Conservation (phyloP, 2,329 filamentous ascomycete species). For the Boeremia lycopersici region DNA sequence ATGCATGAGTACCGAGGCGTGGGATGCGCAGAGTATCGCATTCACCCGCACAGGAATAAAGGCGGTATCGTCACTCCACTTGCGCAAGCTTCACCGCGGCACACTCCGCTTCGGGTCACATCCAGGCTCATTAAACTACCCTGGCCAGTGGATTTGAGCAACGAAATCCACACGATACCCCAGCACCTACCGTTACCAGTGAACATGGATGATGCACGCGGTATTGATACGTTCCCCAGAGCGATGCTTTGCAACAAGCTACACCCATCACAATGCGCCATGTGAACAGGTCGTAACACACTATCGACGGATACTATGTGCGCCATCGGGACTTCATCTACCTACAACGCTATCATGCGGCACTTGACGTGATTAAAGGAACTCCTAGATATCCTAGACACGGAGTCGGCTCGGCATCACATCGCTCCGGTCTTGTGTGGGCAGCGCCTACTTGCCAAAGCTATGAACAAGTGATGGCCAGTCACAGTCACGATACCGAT, state of each 20-base stretch:
- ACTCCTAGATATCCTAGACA: no score
- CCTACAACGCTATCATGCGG: not conserved
- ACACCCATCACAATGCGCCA: not conserved
- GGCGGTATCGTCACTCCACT: not conserved
- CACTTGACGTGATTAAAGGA: no score
- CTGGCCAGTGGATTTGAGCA: not conserved
- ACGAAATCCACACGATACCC: not conserved
- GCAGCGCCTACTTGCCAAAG: not conserved
- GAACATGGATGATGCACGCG: conserved; percentile 5
- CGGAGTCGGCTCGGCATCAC: conserved; percentile 1
- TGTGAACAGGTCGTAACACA: not conserved
- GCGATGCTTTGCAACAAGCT: not conserved
- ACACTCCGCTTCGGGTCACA: conserved; percentile 1
- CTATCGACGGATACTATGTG: not conserved
- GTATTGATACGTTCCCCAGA: not conserved
- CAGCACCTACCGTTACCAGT: not conserved
- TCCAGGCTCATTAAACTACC: not conserved
- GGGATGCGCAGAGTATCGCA: conserved; percentile 3
- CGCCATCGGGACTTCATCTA: not conserved
- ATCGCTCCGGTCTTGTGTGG: not conserved
- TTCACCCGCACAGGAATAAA: not conserved
- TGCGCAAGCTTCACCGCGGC: not conserved
- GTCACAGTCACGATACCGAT: not conserved
- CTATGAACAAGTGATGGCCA: not conserved
- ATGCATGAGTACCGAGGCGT: conserved; percentile 25